These are phyloP conservation scores for Hypocrella siamensis DNA, from an alignment of 2,329 filamentous ascomycete species.

Conservation along the genomic window DNA sequence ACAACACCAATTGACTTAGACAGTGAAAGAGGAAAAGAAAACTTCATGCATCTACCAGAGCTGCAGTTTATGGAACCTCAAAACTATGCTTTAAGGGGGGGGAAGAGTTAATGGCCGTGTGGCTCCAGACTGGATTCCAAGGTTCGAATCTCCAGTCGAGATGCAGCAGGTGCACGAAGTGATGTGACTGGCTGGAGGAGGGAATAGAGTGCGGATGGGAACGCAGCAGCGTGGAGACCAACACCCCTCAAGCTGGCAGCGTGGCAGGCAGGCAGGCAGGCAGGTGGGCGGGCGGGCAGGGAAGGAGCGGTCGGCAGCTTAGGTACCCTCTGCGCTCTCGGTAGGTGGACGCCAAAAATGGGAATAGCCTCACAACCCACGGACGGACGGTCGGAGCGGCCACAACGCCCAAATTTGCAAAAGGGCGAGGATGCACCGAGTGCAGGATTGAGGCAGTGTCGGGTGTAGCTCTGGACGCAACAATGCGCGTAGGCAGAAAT, in stretches of 20 bases:
- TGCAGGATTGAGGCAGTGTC: constrained; percentile 10
- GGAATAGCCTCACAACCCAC: constrained; percentile 24
- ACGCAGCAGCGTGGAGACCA: constrained; percentile 5
- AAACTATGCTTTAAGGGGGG: too few relatives aligned
- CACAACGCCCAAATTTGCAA: not conserved
- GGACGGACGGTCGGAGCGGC: constrained; percentile 8
- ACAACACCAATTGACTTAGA: too few relatives aligned
- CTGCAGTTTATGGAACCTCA: too few relatives aligned
- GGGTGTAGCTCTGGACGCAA: constrained; percentile 13
- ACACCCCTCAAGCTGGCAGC: constrained; percentile 4
- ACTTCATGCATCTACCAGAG: too few relatives aligned
- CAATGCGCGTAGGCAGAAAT: constrained; percentile 16
- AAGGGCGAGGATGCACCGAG: constrained; percentile 5
- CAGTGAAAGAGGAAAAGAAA: too few relatives aligned
- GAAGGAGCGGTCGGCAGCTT: too few relatives aligned
- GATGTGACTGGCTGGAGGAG: constrained; percentile 9
- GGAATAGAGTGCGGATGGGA: constrained; percentile 5
- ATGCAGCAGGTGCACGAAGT: constrained; percentile 4
- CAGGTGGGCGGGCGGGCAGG: not conserved
- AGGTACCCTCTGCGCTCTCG: too few relatives aligned
- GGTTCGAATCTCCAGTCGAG: not conserved
- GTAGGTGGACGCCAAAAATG: constrained; percentile 8
- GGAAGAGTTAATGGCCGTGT: too few relatives aligned
- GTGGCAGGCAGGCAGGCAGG: not conserved
- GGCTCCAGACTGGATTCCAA: constrained; percentile 1